These are phyloP conservation scores for Fusarium chuoi DNA, from an alignment of 2,329 filamentous ascomycete genomes.

Conservation along the genomic window DNA sequence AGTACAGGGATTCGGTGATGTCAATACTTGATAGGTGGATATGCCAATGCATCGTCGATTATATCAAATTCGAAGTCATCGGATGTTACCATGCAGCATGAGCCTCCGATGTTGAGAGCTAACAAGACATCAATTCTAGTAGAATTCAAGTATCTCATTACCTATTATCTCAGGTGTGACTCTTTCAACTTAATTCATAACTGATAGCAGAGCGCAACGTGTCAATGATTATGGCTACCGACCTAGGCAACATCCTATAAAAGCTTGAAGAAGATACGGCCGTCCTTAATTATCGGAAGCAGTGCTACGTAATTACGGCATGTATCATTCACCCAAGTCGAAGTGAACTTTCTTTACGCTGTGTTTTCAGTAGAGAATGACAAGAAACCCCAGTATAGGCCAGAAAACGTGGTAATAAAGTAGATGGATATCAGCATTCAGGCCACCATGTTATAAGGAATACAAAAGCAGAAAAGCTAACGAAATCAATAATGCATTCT, in stretches of 20 bases:
- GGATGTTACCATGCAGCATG: background rate
- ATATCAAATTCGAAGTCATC: background rate
- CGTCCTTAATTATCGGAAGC: background rate
- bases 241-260: background rate
- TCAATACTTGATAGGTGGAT: background rate
- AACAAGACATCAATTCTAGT: background rate
- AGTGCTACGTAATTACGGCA: background rate
- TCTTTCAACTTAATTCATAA: background rate
- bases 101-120: background rate
- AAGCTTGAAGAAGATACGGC: background rate
- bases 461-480: background rate
- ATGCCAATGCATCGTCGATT: background rate
- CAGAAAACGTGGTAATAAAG: background rate
- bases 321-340: background rate
- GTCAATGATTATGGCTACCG: background rate
- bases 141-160: background rate
- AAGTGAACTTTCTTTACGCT: background rate
- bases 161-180: background rate
- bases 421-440: background rate
- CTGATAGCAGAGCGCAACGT: background rate
- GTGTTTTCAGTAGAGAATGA: background rate
- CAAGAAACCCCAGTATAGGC: background rate
- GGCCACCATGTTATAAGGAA: background rate
- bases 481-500: slow-evolving; percentile 21
- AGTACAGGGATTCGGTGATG: background rate